Evolutionary conservation across 2,329 filamentous ascomycete species (phyloP).

Genomic region (Fusarium nurragi): DNA sequence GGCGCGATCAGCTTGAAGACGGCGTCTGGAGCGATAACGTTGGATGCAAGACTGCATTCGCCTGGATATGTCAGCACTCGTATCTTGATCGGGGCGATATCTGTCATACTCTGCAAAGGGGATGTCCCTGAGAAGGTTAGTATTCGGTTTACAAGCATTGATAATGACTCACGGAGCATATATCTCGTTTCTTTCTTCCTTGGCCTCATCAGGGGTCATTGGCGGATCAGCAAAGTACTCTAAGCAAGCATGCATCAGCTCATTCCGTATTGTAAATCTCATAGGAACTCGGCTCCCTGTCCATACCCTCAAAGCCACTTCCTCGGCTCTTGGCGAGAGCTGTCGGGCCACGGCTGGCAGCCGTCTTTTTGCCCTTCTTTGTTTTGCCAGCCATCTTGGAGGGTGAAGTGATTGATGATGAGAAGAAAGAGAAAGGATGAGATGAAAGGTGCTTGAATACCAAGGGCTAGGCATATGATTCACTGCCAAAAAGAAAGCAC

Average conservation of each 20-base stretch:
- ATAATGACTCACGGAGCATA: slow-evolving; percentile 68
- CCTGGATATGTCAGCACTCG: slow-evolving; percentile 52
- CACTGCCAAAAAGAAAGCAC: background rate
- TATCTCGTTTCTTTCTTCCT: slow-evolving; percentile 69
- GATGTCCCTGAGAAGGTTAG: slow-evolving; percentile 54
- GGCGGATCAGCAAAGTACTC: slow-evolving; percentile 84
- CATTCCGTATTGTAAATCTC: background rate
- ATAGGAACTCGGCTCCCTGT: background rate
- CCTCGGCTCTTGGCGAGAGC: slow-evolving; percentile 56
- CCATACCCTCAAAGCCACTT: slow-evolving; percentile 76
- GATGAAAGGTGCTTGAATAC: background rate
- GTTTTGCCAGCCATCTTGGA: slow-evolving; percentile 30
- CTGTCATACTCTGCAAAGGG: slow-evolving; percentile 64
- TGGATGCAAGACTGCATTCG: slow-evolving; percentile 88
- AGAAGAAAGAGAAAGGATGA: background rate
- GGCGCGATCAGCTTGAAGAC: slow-evolving; percentile 70
- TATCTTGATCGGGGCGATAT: background rate
- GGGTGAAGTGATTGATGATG: background rate
- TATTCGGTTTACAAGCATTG: background rate
- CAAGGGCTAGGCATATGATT: background rate
- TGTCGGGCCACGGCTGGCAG: slow-evolving; percentile 50
- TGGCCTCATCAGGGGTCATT: slow-evolving; percentile 73
- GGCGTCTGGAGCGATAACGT: slow-evolving; percentile 80
- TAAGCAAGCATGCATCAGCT: slow-evolving; percentile 38
- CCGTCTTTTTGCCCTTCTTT: slow-evolving; percentile 25